Evolutionary conservation across 192 early-diverging fungal genomes (phyloP).

Genomic region (Dissophora globulifera): DNA sequence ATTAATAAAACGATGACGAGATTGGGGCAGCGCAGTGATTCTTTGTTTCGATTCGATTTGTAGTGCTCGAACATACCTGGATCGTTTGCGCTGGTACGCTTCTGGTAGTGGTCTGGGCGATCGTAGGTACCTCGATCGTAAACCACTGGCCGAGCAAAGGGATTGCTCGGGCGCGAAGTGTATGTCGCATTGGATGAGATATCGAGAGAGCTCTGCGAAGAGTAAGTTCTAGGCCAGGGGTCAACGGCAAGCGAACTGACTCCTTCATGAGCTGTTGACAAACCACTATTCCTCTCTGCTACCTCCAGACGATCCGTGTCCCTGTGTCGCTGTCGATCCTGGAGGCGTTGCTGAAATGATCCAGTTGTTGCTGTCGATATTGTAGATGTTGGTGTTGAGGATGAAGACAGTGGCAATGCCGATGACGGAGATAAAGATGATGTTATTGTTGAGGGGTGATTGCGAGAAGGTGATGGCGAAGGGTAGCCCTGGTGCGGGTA

Average conservation of each 20-base stretch:
- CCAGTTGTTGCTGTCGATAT: neutral
- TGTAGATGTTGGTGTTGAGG: neutral
- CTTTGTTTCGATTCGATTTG: too few species aligned
- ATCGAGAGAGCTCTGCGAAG: neutral
- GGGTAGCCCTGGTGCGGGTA: neutral
- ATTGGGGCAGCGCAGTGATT: too few species aligned
- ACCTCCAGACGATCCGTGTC: slow-evolving; percentile 9
- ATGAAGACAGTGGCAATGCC: too few species aligned
- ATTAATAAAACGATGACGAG: too few species aligned
- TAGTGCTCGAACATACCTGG: too few species aligned
- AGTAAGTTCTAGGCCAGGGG: slow-evolving; percentile 10
- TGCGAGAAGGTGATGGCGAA: too few species aligned
- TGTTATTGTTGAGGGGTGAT: too few species aligned
- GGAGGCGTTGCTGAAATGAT: neutral
- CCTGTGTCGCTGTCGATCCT: slow-evolving; percentile 8
- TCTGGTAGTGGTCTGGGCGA: neutral
- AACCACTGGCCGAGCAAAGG: slow-evolving; percentile 19
- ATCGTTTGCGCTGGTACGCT: too few species aligned
- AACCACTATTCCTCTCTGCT: neutral
- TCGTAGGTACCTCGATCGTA: slow-evolving; percentile 22
- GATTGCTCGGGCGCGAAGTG: neutral
- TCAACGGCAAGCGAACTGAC: slow-evolving; percentile 1
- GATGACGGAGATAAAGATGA: too few species aligned
- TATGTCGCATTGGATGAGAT: neutral
- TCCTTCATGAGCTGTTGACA: too few species aligned